Conservation (phyloP, 805 yeast genomes). For the Groenewaldozyma salmanticensis region DNA sequence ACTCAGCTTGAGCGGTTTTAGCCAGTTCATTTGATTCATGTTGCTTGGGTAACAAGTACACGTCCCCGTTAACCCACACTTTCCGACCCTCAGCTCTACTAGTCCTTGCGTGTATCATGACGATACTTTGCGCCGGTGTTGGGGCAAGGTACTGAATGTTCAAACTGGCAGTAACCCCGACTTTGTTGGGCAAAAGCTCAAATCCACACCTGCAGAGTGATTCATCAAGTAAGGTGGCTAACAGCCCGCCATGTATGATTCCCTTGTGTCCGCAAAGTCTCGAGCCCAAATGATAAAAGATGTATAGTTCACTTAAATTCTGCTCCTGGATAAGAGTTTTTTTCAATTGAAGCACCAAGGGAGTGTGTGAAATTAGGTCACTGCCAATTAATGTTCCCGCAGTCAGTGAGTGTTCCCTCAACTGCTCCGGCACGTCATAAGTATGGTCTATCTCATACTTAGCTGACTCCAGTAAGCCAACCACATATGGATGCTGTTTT, state of each 20-base stretch:
- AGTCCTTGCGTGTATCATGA: conserved; percentile 61
- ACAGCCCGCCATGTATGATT: conserved; percentile 76
- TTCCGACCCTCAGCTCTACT: conserved; percentile 65
- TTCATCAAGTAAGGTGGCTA: conserved; percentile 81
- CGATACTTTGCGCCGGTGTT: conserved; percentile 51
- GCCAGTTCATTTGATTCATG: conserved; percentile 12
- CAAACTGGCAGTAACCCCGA: conserved; percentile 84
- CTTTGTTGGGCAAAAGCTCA: conserved; percentile 61
- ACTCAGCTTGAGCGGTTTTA: conserved; percentile 23
- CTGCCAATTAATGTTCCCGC: conserved; percentile 16
- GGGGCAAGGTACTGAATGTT: conserved; percentile 50
- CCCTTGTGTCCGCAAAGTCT: conserved; percentile 59
- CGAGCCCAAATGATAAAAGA: conserved; percentile 64
- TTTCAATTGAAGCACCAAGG: conserved; percentile 14
- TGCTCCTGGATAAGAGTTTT: conserved; percentile 11
- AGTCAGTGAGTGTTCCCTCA: conserved; percentile 15
- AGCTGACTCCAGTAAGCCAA: conserved; percentile 13
- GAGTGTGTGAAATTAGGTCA: conserved; percentile 16
- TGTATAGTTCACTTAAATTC: conserved; percentile 35
- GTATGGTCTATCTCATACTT: conserved; percentile 10
- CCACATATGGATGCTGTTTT: conserved; percentile 16
- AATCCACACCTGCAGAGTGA: conserved; percentile 81
- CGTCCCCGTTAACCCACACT: conserved; percentile 62
- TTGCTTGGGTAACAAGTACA: conserved; percentile 37
- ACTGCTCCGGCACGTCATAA: conserved; percentile 10